Conservation (phyloP, 2,329 filamentous ascomycete species). For the Cryphonectria nitschkei region DNA sequence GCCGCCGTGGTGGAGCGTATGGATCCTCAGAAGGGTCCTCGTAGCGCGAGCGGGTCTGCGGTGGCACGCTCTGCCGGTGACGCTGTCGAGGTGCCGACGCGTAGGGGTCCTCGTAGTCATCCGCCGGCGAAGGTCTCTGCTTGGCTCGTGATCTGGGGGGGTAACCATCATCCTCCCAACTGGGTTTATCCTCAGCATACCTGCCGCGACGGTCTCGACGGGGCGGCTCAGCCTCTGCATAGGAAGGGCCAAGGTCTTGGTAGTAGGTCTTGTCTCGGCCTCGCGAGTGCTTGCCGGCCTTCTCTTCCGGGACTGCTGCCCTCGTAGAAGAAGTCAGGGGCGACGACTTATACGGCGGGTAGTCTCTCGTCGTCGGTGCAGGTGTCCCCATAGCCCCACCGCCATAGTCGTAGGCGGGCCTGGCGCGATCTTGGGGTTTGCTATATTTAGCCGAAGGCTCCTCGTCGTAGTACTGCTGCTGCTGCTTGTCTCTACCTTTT, state of each 20-base stretch:
- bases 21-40: slow-evolving; percentile 7
- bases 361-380: slow-evolving; percentile 19
- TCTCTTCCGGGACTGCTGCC: slow-evolving; percentile 9
- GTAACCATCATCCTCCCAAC: slow-evolving; percentile 12
- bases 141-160: slow-evolving; percentile 14
- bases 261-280: slow-evolving; percentile 23
- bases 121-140: neutral
- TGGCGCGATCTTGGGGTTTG: neutral
- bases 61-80: slow-evolving; percentile 26
- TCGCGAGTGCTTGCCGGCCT: slow-evolving; percentile 16
- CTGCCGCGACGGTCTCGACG: slow-evolving; percentile 19
- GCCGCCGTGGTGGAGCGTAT: slow-evolving; percentile 17
- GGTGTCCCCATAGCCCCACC: slow-evolving; percentile 11
- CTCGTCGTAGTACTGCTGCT: slow-evolving; percentile 20
- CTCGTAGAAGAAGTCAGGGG: neutral
- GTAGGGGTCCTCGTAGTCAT: slow-evolving; percentile 21
- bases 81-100: slow-evolving; percentile 13
- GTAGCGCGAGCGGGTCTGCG: slow-evolving; percentile 18
- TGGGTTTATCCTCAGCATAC: slow-evolving; percentile 14
- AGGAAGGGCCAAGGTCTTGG: slow-evolving; percentile 8
- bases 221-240: slow-evolving; percentile 14
- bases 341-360: slow-evolving; percentile 16
- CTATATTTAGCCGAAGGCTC: slow-evolving; percentile 11
- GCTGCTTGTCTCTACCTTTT: slow-evolving; percentile 12
- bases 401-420: slow-evolving; percentile 5